phyloP scores from a whole-genome alignment of 306 rosid genomes.

The Prunus padus region DNA sequence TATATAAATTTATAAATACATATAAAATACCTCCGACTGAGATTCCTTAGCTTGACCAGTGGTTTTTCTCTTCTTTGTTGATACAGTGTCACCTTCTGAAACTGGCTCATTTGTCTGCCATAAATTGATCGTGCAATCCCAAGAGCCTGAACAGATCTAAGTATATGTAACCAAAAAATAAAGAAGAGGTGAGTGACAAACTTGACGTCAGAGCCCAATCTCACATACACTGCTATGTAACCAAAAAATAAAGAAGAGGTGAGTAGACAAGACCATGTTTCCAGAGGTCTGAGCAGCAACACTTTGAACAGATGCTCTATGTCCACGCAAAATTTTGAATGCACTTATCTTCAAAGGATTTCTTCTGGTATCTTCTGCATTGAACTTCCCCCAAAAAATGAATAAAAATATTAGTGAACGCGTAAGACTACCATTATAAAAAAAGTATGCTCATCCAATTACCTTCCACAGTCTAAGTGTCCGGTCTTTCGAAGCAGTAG shows the following conservation, averaged over 20 bases:
- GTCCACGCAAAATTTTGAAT: slow-evolving; percentile 82
- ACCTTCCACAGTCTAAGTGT: slow-evolving; percentile 95
- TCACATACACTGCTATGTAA: neutral
- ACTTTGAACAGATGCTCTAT: slow-evolving; percentile 69
- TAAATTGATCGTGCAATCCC: slow-evolving; percentile 85
- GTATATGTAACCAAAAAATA: slow-evolving; percentile 13
- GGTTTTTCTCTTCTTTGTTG: slow-evolving; percentile 76
- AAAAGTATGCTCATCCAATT: slow-evolving; percentile 26
- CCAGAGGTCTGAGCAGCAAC: slow-evolving; percentile 68
- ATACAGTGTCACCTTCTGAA: slow-evolving; percentile 54
- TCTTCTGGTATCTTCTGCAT: slow-evolving; percentile 45
- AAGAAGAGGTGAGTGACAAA: slow-evolving; percentile 10
- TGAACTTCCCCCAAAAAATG: slow-evolving; percentile 41
- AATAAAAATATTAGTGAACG: slow-evolving; percentile 22
- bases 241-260: no score
- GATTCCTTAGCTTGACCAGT: slow-evolving; percentile 55
- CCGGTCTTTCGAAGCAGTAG: slow-evolving; percentile 87
- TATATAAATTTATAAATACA: neutral
- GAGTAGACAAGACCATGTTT: slow-evolving; percentile 52
- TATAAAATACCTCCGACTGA: slow-evolving; percentile 66
- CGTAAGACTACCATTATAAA: slow-evolving; percentile 4
- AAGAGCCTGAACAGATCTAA: slow-evolving; percentile 92
- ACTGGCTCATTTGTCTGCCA: slow-evolving; percentile 62
- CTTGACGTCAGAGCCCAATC: slow-evolving; percentile 21
- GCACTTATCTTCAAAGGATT: slow-evolving; percentile 54